Conservation (phyloP, 148 eudicot species). For the Camellia lanceoleosa region DNA sequence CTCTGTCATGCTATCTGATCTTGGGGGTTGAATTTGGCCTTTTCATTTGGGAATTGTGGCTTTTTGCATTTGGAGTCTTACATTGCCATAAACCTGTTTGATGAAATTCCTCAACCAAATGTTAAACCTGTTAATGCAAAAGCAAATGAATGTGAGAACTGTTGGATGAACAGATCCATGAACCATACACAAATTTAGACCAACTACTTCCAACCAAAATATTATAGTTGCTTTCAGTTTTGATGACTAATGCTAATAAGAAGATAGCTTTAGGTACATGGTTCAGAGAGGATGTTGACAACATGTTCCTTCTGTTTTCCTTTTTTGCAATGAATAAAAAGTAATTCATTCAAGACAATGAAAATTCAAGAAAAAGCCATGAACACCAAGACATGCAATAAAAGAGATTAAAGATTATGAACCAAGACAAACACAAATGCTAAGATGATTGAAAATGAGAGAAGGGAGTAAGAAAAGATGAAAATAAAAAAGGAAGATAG, state of each 20-base stretch:
- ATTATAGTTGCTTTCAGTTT: neutral
- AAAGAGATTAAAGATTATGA: neutral
- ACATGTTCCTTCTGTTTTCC: neutral
- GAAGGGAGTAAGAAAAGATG: neutral
- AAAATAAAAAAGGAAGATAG: neutral
- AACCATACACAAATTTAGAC: neutral
- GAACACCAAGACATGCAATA: neutral
- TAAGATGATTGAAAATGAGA: neutral
- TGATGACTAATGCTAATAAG: constrained; percentile 1
- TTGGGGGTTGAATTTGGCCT: too few species aligned
- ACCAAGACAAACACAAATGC: too few species aligned
- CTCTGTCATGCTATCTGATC: too few species aligned
- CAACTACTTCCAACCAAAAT: neutral
- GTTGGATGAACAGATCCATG: neutral
- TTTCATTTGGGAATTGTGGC: too few species aligned
- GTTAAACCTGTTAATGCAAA: too few species aligned
- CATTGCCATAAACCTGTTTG: too few species aligned
- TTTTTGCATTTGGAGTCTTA: too few species aligned
- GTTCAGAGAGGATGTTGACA: neutral
- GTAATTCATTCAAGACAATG: neutral
- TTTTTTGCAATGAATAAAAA: neutral
- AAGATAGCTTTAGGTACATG: neutral
- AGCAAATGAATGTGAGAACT: constrained; percentile 9
- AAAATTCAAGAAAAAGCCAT: neutral
- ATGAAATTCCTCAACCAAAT: too few species aligned